Percentiles rank a stretch among this genome's conserved stretches.
Conservation (phyloP, 2,329 filamentous ascomycete species). For the Phyllosticta citribraziliensis region DNA sequence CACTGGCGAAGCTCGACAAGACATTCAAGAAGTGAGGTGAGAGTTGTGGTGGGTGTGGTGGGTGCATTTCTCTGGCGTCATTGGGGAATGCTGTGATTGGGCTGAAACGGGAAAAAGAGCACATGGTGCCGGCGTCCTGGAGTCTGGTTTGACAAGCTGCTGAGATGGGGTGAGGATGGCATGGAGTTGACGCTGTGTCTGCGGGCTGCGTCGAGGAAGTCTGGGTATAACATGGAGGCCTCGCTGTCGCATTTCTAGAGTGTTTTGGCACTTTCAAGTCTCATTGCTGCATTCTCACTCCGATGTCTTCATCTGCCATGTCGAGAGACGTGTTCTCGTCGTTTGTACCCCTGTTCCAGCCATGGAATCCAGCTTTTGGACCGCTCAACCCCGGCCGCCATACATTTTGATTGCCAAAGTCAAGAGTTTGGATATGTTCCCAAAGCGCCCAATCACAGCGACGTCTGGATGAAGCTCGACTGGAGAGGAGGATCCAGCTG, state of each 20-base stretch:
- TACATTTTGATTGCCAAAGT: background rate
- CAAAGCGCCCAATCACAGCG: background rate
- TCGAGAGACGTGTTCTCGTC: background rate
- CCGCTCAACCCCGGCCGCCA: background rate
- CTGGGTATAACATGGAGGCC: background rate
- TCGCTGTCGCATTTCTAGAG: background rate
- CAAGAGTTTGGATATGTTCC: background rate
- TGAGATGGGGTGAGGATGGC: background rate
- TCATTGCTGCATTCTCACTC: background rate
- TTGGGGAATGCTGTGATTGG: background rate
- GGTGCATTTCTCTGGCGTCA: background rate
- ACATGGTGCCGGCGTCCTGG: background rate
- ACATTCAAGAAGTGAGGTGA: conserved; percentile 17
- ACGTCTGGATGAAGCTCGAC: background rate
- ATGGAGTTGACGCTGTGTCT: background rate
- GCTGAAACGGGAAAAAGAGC: background rate
- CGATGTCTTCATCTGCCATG: background rate
- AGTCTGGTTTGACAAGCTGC: background rate
- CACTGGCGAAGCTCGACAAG: conserved; percentile 36
- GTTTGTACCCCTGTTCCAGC: background rate
- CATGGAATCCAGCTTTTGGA: background rate
- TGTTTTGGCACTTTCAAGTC: background rate
- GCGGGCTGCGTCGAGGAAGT: background rate
- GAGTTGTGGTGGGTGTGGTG: background rate
- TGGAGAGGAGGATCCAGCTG: background rate